Conservation (phyloP, 2,329 filamentous ascomycete species). For the Parastagonospora avenae region DNA sequence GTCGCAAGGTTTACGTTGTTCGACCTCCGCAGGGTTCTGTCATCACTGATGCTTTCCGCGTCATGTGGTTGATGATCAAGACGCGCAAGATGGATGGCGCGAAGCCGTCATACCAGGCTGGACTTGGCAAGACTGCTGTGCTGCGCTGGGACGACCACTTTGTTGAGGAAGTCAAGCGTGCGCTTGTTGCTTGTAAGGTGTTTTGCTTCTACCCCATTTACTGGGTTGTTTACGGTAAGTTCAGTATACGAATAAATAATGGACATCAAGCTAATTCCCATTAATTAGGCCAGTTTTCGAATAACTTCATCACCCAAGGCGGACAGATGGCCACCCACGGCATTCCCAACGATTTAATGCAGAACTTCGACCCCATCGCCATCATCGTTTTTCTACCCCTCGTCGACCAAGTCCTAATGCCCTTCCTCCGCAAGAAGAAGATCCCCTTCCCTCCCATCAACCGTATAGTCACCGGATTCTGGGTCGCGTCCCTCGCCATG, state of each 20-base stretch:
- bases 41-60: slow-evolving; percentile 59
- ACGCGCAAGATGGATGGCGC: slow-evolving; percentile 63
- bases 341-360: slow-evolving; percentile 56
- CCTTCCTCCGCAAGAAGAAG: slow-evolving; percentile 47
- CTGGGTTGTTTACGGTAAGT: slow-evolving; percentile 52
- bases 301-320: slow-evolving; percentile 54
- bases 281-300: slow-evolving; percentile 50
- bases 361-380: slow-evolving; percentile 54
- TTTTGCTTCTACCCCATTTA: slow-evolving; percentile 59
- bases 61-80: slow-evolving; percentile 62
- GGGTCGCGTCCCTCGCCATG: slow-evolving; percentile 58
- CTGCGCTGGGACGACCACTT: slow-evolving; percentile 72
- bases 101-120: slow-evolving; percentile 68
- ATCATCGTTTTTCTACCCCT: slow-evolving; percentile 56
- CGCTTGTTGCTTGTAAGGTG: slow-evolving; percentile 69
- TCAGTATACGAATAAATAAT: too few species aligned
- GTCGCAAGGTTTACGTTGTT: slow-evolving; percentile 46
- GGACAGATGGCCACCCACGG: slow-evolving; percentile 52
- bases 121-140: slow-evolving; percentile 52
- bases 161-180: slow-evolving; percentile 73
- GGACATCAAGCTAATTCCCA: too few species aligned
- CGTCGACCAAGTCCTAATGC: slow-evolving; percentile 51
- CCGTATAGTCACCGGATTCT: slow-evolving; percentile 58
- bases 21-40: slow-evolving; percentile 47
- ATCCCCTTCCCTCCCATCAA: slow-evolving; percentile 58